Evolutionary conservation across 129 eudicot species (phyloP), one percentile per base, ranked within the genome.

Genomic region (Glebionis coronaria): DNA sequence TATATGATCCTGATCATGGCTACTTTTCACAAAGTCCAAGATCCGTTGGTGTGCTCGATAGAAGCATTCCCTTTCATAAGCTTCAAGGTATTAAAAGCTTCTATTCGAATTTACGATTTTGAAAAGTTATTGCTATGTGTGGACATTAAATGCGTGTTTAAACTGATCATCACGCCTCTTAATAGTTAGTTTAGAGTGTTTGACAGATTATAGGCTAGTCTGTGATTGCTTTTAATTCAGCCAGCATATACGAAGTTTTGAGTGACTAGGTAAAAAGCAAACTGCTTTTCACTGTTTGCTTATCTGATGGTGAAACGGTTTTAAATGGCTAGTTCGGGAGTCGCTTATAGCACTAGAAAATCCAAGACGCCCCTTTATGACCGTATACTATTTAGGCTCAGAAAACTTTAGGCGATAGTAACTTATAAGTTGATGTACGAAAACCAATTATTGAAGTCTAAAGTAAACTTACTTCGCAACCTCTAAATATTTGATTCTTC

Each of bases 11-110:
- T 1, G 64, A 84, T n/a, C 91, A 82, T 72, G 98, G 98, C 4
- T 93, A 93, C 73, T 93, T 93, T 62, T 88, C 95, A 19, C 90
- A 84, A 72, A 80, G 81, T 29, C 88, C 96, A 29, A 74, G 77
- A 13, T 84, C 98, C 13, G 98, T 93, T 70, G 97, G 98, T 11
- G 97, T 93, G 71, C 89, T 93, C 70, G 98, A 88, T 45, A 67
- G 73, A 52, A 79, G 82, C 72, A 93, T 93, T 38, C 81, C 67
- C 83, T 93, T 93, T 81, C 80, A 82, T 80, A 82, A 82, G 45
- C 88, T 88, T 23, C 86, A 82, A 84, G 98, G 98, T 83, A 76
- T 18, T 21, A 4, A 1, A 1, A 4, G 2, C 4, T 4, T 31
- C 29, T 11, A 61, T 35, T 35, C 10, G 42, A 35, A 35, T 35